A percentile compares a stretch with the other conserved stretches of the same genome.
phyloP scores from a whole-genome alignment of 352 stramenopile species.

The Globisporangium mamillatum region DNA sequence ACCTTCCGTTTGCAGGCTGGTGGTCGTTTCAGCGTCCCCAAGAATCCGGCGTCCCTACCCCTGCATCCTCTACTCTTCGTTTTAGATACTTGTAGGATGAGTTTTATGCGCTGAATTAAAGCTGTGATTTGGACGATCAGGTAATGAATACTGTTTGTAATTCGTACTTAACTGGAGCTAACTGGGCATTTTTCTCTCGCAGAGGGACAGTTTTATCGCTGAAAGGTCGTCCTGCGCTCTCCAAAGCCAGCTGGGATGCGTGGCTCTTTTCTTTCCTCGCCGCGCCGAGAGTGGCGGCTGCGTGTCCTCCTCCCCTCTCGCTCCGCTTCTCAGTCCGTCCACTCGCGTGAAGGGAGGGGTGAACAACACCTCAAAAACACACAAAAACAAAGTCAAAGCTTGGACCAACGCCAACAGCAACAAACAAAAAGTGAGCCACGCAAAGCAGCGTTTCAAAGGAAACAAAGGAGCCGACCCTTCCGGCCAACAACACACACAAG shows the following conservation, averaged over 20 bases:
- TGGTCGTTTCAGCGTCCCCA: background rate
- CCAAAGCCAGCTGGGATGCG: background rate
- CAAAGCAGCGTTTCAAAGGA: background rate
- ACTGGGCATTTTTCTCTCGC: background rate
- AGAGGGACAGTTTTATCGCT: constrained; percentile 7
- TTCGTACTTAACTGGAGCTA: background rate
- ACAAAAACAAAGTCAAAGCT: background rate
- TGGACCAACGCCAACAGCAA: background rate
- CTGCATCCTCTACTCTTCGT: background rate
- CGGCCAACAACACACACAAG: background rate
- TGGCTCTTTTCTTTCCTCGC: background rate
- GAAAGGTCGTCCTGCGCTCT: background rate
- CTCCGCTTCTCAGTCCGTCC: constrained; percentile 1
- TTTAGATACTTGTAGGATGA: background rate
- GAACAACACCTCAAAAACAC: background rate
- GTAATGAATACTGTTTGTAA: background rate
- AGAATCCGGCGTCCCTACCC: background rate
- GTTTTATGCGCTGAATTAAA: background rate
- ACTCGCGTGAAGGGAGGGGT: background rate
- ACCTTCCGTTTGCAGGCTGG: constrained; percentile 4
- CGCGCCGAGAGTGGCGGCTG: constrained; percentile 1
- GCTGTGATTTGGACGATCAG: background rate
- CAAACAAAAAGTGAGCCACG: background rate
- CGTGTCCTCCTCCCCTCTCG: constrained; percentile 10
- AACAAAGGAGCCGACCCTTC: background rate